Base-by-base conservation (phyloP, 177 flowering plant species). In the Vitis hybrid region DNA sequence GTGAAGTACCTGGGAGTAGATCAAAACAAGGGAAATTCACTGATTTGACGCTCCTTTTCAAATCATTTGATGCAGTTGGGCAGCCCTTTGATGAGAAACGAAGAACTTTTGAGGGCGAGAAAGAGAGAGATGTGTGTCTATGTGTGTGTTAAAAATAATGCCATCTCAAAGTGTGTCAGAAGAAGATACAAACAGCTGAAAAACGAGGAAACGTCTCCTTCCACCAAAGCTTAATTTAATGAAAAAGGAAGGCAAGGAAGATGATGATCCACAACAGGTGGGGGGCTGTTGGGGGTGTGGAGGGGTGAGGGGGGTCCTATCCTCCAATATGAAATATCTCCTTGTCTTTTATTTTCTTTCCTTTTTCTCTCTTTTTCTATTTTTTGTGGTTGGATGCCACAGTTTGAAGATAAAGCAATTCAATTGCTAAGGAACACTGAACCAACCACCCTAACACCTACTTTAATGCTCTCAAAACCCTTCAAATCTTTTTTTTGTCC, bases 131-230 rank as follows among this genome's bases (percentile, higher is more conserved):
- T 66, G 68, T 59, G 60, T 63, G 72, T 70, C 55, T 64, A 58
- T 64, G 68, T 71, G 47, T 55, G 58, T 59, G 22, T 31, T 28
- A 50, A 56, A 22, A n/a, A 62, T 70, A 73, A 55, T 20, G 64
- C 59, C 15, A 62, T 61, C 71, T 65, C 65, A 67, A 73, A 62
- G 73, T 71, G 80, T 78, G 87, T 83, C 88, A 79, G 86, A 83
- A 79, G 86, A 83, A 80, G 85, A 86, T 71, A 82, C 81, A 82
- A 80, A 82, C 87, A 82, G 87, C 78, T 81, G 89, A 88, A 86
- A 84, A 86, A 89, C 92, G 90, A 92, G 97, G 97, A 85, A 90
- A 87, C 87, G 97, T 92, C 93, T 80, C 65, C 87, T 84, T 89
- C 93, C 71, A 62, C 70, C 69, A 67, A 57, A 72, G 71, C 65